These are phyloP conservation scores for Geotrichum reessii DNA, from an alignment of 1,139 yeast genomes.

Conservation along the genomic window DNA sequence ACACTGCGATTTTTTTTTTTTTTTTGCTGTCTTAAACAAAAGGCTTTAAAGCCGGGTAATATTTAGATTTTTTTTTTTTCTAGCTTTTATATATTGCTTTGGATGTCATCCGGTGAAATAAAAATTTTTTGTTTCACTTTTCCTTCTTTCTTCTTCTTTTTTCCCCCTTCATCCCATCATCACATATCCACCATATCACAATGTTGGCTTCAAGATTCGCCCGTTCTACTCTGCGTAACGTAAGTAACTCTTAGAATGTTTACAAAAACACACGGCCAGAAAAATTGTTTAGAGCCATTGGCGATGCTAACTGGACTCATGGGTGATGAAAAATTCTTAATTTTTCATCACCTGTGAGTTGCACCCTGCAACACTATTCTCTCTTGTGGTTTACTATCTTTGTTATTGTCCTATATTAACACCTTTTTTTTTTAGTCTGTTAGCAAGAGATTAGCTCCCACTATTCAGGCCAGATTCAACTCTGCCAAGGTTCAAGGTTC, in stretches of 20 bases:
- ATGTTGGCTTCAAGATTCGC: conserved; percentile 21
- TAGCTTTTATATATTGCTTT: neutral
- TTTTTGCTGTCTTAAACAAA: neutral
- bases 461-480: conserved; percentile 45
- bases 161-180: conserved; percentile 1
- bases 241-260: conserved; percentile 1
- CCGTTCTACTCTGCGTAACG: conserved; percentile 20
- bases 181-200: conserved; percentile 10
- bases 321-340: neutral
- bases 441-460: conserved; percentile 13
- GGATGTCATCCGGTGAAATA: neutral
- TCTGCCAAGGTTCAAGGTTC: conserved; percentile 44
- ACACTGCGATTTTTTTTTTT: neutral
- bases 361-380: neutral
- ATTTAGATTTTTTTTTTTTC: neutral
- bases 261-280: neutral
- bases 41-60: neutral
- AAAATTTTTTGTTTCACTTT: conserved; percentile 1
- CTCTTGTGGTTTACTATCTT: neutral
- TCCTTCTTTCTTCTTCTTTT: conserved; percentile 5
- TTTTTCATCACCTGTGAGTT: neutral
- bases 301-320: neutral
- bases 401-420: neutral
- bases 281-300: too few relatives aligned
- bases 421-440: conserved; percentile 3